Evolutionary conservation across 2,329 filamentous ascomycete species (phyloP), one percentile per base, ranked within the genome.

Genomic region (Parafenestella ontariensis): DNA sequence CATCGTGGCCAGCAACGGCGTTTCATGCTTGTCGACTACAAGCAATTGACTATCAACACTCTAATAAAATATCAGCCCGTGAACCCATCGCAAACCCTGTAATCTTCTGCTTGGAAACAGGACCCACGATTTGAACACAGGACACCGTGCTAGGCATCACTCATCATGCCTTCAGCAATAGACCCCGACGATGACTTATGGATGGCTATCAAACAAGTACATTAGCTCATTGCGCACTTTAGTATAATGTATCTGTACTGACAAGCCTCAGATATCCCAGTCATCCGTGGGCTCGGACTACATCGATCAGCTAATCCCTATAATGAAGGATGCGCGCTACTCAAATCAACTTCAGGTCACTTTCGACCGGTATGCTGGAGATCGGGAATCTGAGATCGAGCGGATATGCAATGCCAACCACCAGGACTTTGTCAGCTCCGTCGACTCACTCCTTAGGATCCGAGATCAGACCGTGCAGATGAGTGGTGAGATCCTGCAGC

Each of bases 391-490:
- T 13, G 93, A 98, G 67, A 98, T 99, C 62, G 95, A 99, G 78
- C 87, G 87, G 20, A 96, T 98, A 66, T 96, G 95, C 66, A 88
- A 96, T 68, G 94, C 91, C 10, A 96, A 97, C 69, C 95, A 99
- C 70, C 94, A 98, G 71, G 95, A 97, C 70, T 99, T 99, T 71
- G 89, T 98, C 29, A 87, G 86, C 61, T 97, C 94, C 0, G 92
- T 99, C 64, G 96, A 95, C 69, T 92, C 96, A 71, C 85, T 99
- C n/a, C 90, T 98, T 65, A 86, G 87, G 54, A 92, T 98, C 46
- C 89, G 94, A 49, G 91, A 97, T 75, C 92, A 92, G 36, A 98
- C 94, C 0, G 92, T 96, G 36, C 83, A 86, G 41, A 81, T 99
- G 69, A 98, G 94, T 1, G 86, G 89, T 34, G 94, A 99, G 75